Conservation (phyloP, 352 stramenopile genomes). For the Thalassiosira pacifica region DNA sequence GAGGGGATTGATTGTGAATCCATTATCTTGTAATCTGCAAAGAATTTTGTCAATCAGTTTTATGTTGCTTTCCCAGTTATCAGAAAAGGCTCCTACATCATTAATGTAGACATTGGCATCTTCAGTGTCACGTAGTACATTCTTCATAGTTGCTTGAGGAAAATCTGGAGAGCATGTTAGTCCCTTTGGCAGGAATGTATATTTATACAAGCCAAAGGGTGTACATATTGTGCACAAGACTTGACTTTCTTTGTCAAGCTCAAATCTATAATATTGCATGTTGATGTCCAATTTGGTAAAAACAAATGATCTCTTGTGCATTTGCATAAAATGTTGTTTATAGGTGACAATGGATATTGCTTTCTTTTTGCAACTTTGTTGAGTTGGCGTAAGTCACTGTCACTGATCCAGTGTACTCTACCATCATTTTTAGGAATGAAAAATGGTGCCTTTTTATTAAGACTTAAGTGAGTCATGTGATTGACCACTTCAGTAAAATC, state of each 20-base stretch:
- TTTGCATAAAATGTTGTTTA: slow-evolving; percentile 57
- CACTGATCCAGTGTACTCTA: too few relatives aligned
- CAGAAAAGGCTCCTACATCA: slow-evolving; percentile 13
- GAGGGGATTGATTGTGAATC: slow-evolving; percentile 72
- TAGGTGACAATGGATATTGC: slow-evolving; percentile 57
- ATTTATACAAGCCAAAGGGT: slow-evolving; percentile 62
- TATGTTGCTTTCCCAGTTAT: slow-evolving; percentile 30
- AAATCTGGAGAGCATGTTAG: slow-evolving; percentile 58
- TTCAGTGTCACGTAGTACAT: neutral
- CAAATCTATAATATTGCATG: slow-evolving; percentile 71
- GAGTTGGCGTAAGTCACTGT: too few relatives aligned
- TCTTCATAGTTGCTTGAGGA: slow-evolving; percentile 60
- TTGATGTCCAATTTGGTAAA: slow-evolving; percentile 57
- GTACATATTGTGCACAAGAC: slow-evolving; percentile 53
- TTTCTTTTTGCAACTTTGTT: neutral
- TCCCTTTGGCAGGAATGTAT: slow-evolving; percentile 58
- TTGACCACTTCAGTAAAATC: neutral
- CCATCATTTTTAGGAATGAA: too few relatives aligned
- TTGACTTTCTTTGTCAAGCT: slow-evolving; percentile 48
- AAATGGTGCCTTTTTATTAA: too few relatives aligned
- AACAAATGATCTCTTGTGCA: slow-evolving; percentile 34
- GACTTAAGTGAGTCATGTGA: too few relatives aligned
- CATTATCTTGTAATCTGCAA: slow-evolving; percentile 26
- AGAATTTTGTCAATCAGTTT: slow-evolving; percentile 24
- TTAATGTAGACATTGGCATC: neutral